A percentile compares a stretch with the other conserved stretches of the same genome.
Conservation (phyloP, 768 basidiomycete genomes). For the Mycena polygramma region DNA sequence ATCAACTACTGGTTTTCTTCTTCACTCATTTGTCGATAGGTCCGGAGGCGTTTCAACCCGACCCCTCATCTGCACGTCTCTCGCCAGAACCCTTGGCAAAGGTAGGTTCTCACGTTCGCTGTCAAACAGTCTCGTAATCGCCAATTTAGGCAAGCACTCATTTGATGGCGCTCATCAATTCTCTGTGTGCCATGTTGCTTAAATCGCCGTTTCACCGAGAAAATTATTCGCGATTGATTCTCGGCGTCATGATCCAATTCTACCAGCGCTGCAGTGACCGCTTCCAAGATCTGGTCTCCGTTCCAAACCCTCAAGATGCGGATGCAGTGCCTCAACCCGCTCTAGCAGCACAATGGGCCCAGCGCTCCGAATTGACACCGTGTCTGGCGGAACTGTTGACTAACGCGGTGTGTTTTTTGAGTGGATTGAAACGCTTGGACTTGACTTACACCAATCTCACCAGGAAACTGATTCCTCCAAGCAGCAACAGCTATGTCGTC, state of each 20-base stretch:
- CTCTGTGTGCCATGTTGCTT: constrained; percentile 90
- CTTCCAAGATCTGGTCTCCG: constrained; percentile 80
- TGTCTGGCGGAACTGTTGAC: constrained; percentile 77
- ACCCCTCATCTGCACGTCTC: constrained; percentile 73
- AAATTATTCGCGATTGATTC: constrained; percentile 93
- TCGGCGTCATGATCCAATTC: constrained; percentile 95
- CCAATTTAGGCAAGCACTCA: constrained; percentile 82
- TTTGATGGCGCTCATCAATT: constrained; percentile 91
- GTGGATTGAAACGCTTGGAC: not conserved
- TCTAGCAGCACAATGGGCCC: constrained; percentile 87
- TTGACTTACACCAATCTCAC: not conserved
- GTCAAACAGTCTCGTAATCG: constrained; percentile 3
- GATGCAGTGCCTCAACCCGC: constrained; percentile 63
- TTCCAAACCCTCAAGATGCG: constrained; percentile 46
- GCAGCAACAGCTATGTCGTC: constrained; percentile 70
- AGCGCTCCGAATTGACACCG: constrained; percentile 80
- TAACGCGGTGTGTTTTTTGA: constrained; percentile 57
- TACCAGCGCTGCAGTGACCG: constrained; percentile 94
- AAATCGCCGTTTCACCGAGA: constrained; percentile 96
- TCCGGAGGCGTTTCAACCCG: constrained; percentile 89
- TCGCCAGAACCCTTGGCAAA: constrained; percentile 84
- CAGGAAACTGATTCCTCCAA: constrained; percentile 59
- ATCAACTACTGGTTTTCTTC: constrained; percentile 6
- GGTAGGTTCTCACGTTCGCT: constrained; percentile 52
- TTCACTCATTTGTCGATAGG: constrained; percentile 54